These are phyloP conservation scores for Zygnema cylindricum DNA, from an alignment of 139 green algal species.

Conservation along the genomic window DNA sequence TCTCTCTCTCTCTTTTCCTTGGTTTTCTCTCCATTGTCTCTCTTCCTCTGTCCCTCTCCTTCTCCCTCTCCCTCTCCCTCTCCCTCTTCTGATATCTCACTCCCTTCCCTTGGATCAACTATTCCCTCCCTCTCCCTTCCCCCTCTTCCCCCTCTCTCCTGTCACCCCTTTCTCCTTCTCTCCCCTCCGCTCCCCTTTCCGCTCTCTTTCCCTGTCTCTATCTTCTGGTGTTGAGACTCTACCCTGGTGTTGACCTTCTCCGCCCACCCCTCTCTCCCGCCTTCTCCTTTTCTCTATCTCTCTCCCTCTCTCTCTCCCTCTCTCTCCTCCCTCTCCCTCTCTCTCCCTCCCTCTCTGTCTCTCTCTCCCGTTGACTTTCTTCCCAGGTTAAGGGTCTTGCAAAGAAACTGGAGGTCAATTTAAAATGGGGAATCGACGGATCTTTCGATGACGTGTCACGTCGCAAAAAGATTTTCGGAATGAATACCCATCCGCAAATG, in stretches of 20 bases:
- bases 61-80: neutral
- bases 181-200: neutral
- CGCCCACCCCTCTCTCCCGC: neutral
- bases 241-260: no score
- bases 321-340: neutral
- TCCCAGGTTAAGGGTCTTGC: neutral
- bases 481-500: slow-evolving; percentile 36
- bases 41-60: neutral
- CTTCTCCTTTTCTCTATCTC: neutral
- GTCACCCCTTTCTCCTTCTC: neutral
- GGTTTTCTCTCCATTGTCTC: neutral
- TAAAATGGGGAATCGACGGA: slow-evolving; percentile 20
- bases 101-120: neutral
- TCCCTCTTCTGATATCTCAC: neutral
- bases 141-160: neutral
- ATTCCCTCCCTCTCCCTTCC: neutral
- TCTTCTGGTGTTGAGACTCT: no score
- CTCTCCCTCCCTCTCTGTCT: neutral
- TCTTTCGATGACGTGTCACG: neutral
- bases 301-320: neutral
- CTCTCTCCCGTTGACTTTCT: neutral
- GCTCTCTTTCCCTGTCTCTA: no score
- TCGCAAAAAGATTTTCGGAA: neutral
- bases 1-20: neutral
- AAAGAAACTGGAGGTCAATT: neutral